Conservation (phyloP, 352 stramenopile species). For the Globisporangium nagaii region DNA sequence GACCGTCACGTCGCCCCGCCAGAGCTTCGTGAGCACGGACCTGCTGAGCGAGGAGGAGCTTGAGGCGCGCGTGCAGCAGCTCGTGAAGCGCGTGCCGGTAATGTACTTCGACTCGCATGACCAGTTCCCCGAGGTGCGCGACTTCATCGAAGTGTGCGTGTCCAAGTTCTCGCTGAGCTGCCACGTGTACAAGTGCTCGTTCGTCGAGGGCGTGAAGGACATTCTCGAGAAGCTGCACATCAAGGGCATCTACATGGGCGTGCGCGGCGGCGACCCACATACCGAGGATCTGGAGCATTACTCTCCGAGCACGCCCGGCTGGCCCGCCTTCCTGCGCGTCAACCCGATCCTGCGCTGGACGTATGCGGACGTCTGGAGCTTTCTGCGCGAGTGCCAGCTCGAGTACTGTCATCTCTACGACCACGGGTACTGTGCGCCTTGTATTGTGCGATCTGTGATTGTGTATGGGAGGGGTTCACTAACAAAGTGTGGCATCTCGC, state of each 20-base stretch:
- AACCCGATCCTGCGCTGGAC: slow-evolving; percentile 97
- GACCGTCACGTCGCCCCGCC: slow-evolving; percentile 54
- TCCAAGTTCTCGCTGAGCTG: slow-evolving; percentile 50
- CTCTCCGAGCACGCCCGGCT: slow-evolving; percentile 79
- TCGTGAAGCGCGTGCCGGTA: slow-evolving; percentile 62
- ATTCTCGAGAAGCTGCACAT: slow-evolving; percentile 83
- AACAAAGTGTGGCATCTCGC: no score
- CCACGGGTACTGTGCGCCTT: slow-evolving; percentile 40
- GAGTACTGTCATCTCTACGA: slow-evolving; percentile 91
- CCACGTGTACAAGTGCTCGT: slow-evolving; percentile 86
- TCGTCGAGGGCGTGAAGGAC: slow-evolving; percentile 90
- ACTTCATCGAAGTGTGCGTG: slow-evolving; percentile 81
- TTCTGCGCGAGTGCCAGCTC: slow-evolving; percentile 82
- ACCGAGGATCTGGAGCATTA: slow-evolving; percentile 84
- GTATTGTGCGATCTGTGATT: neutral
- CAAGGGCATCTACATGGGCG: slow-evolving; percentile 89
- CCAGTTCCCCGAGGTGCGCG: slow-evolving; percentile 92
- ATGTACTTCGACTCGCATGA: slow-evolving; percentile 97
- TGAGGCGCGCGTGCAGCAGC: slow-evolving; percentile 31
- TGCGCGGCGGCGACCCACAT: slow-evolving; percentile 91
- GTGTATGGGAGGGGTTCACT: neutral
- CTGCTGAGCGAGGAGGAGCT: slow-evolving; percentile 47
- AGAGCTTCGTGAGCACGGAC: slow-evolving; percentile 46
- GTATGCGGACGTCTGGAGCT: slow-evolving; percentile 94
- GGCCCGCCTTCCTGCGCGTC: slow-evolving; percentile 96